phyloP scores from a whole-genome alignment of 495 filamentous ascomycete species.

The Rhypophila decipiens region DNA sequence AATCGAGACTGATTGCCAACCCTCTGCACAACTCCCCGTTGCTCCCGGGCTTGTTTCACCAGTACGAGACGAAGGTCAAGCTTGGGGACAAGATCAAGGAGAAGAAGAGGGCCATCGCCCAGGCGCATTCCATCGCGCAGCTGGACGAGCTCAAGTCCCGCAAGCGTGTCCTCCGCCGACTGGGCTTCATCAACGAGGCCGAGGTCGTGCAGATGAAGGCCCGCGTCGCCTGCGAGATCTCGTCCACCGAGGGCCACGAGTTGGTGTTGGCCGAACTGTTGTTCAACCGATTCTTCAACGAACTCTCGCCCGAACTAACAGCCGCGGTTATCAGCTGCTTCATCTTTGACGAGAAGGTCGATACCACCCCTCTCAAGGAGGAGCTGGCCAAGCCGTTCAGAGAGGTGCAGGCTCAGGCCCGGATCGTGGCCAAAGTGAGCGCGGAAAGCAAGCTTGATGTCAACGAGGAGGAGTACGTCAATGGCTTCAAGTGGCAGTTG shows the following conservation, averaged over 20 bases:
- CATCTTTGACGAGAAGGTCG: constrained; percentile 92
- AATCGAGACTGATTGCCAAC: constrained; percentile 82
- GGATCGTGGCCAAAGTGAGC: constrained; percentile 83
- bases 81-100: constrained; percentile 70
- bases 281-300: constrained; percentile 98
- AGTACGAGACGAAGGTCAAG: constrained; percentile 76
- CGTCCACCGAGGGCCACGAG: constrained; percentile 77
- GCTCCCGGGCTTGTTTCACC: constrained; percentile 71
- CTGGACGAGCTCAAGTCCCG: constrained; percentile 92
- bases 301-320: constrained; percentile 76
- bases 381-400: constrained; percentile 79
- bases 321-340: constrained; percentile 85
- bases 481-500: constrained; percentile 80
- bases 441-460: constrained; percentile 85
- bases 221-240: constrained; percentile 92
- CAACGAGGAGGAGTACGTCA: constrained; percentile 87
- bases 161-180: constrained; percentile 92
- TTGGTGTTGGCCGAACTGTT: constrained; percentile 85
- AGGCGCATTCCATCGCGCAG: constrained; percentile 79
- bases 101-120: constrained; percentile 76
- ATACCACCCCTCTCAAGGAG: constrained; percentile 65
- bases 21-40: constrained; percentile 85
- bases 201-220: constrained; percentile 95
- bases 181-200: constrained; percentile 88
- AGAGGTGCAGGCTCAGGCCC: constrained; percentile 77